Conservation (phyloP, 805 yeast species). For the Saccharomycopsis fibuligera region DNA sequence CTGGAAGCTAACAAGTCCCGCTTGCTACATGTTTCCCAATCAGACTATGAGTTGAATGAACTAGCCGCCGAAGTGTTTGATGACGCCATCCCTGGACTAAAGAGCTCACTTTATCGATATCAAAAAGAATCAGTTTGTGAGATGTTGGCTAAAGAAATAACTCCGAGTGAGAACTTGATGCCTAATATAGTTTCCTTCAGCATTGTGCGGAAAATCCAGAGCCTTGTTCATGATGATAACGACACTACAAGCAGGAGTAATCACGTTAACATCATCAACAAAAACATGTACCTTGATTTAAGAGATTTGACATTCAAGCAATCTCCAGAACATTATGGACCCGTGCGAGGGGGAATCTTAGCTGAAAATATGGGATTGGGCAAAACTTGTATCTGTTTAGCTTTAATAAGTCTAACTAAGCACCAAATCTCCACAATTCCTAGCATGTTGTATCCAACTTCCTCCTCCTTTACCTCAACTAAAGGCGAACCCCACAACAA, state of each 20-base stretch:
- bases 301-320: constrained; percentile 27
- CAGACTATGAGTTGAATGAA: constrained; percentile 18
- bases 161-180: constrained; percentile 28
- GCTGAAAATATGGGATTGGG: constrained; percentile 88
- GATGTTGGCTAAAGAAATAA: constrained; percentile 50
- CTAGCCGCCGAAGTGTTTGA: constrained; percentile 25
- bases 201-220: not conserved
- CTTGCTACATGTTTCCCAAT: constrained; percentile 11
- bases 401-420: constrained; percentile 52
- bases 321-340: constrained; percentile 36
- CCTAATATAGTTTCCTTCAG: constrained; percentile 33
- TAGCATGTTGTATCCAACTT: not conserved
- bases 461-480: not conserved
- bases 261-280: no score
- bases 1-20: constrained; percentile 17
- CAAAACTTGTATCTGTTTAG: constrained; percentile 65
- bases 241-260: no score
- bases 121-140: constrained; percentile 55
- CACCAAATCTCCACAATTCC: constrained; percentile 46
- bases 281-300: constrained; percentile 34
- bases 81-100: constrained; percentile 40
- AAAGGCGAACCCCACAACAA: not conserved
- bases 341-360: constrained; percentile 63
- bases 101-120: constrained; percentile 46
- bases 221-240: no score